Percentiles rank a stretch among this genome's conserved stretches.
These are phyloP conservation scores for Sphaerulina populicola DNA, from an alignment of 2,329 filamentous ascomycete species.

Conservation along the genomic window DNA sequence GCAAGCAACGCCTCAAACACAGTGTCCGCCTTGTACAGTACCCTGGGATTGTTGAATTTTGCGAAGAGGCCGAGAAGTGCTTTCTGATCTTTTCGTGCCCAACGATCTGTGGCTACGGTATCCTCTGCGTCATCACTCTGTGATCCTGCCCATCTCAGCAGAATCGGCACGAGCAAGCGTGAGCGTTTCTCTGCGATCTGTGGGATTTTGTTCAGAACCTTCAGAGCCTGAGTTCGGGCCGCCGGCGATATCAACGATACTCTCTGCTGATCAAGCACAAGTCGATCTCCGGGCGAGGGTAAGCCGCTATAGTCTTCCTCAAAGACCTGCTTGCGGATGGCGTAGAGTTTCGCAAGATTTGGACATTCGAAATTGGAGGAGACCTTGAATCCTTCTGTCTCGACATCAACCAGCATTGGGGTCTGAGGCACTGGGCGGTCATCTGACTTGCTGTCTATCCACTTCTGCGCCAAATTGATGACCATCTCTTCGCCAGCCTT, in stretches of 20 bases:
- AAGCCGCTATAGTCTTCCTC: constrained; percentile 40
- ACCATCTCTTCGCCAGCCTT: constrained; percentile 66
- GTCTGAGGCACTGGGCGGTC: constrained; percentile 1
- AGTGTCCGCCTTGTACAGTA: constrained; percentile 66
- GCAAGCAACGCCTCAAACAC: constrained; percentile 68
- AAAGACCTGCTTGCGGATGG: constrained; percentile 46
- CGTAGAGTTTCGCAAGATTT: constrained; percentile 56
- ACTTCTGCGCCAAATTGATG: constrained; percentile 64
- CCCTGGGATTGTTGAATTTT: constrained; percentile 77
- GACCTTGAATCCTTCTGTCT: constrained; percentile 29
- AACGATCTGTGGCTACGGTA: constrained; percentile 33
- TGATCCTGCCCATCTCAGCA: constrained; percentile 67
- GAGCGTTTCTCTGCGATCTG: constrained; percentile 77
- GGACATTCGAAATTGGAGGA: constrained; percentile 77
- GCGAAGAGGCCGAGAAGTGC: constrained; percentile 72
- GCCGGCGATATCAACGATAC: constrained; percentile 17
- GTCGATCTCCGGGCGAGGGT: constrained; percentile 15
- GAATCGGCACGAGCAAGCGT: constrained; percentile 72
- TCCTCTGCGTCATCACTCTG: constrained; percentile 29
- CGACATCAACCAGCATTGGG: constrained; percentile 15
- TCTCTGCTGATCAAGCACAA: constrained; percentile 12
- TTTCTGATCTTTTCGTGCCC: constrained; percentile 75
- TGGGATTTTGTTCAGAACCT: constrained; percentile 65
- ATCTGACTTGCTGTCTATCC: constrained; percentile 52
- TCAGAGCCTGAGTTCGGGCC: constrained; percentile 64